Evolutionary conservation across 2,329 filamentous ascomycete species (phyloP), one percentile per base, ranked within the genome.

Genomic region (Stromatinia cepivora): DNA sequence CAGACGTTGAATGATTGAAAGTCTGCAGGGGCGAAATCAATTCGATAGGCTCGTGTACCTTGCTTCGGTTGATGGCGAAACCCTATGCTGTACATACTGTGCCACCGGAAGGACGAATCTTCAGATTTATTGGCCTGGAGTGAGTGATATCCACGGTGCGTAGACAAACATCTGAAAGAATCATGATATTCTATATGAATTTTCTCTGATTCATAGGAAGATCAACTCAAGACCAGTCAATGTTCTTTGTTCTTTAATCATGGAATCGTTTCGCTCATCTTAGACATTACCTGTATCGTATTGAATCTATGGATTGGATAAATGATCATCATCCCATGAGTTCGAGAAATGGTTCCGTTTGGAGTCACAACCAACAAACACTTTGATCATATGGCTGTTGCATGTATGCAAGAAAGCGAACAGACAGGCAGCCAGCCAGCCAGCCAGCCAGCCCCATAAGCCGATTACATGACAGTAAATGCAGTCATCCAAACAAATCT

Each of bases 71-170:
- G 34, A 63, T 63, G 45, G 59, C 59, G 46, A 63, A 63, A 63
- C 59, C 31, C 34, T 46, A 48, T 39, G 31, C 31, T 57, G 54
- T 57, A 20, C 54, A 50, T 62, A 28, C 45, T 63, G 59, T 63
- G 45, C 59, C 59, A 63, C 59, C n/a, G 45, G 6, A 50, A 50
- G 31, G 31, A 36, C 59, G 28, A 50, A 50, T 62, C 59, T 50
- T 20, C 9, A 48, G 45, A 34, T 36, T 48, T 48, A 62, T 50
- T 63, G 59, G 59, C 13, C 59, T 39, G 39, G 39, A 42, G 63
- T 74, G n/a, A 69, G 54, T 13, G 70, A 70, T 34, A 62, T 31
- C 42, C 58, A 62, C 42, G 13, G 42, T 34, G 4, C 11, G 36
- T 6, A 20, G 4, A 31, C 15, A 46, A 31, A 34, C 31, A 31